Percentiles rank a stretch among this genome's conserved stretches.
These are phyloP conservation scores for Phytopythium sindhum DNA, from an alignment of 352 stramenopile species.

Conservation along the genomic window DNA sequence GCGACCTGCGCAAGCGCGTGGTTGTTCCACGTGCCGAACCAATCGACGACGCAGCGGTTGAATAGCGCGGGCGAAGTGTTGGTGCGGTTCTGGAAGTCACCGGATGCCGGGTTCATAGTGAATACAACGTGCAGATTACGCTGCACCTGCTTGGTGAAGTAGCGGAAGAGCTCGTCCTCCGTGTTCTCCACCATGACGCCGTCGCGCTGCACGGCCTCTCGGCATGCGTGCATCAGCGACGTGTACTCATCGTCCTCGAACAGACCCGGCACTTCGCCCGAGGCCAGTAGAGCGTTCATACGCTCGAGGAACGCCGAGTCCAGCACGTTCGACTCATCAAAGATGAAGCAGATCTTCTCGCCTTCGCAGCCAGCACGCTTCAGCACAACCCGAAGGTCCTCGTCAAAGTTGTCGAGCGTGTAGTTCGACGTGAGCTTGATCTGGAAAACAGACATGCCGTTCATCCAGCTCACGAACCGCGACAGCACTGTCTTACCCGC, in stretches of 20 bases:
- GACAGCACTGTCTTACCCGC: conserved; percentile 99
- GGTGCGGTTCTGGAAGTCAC: conserved; percentile 95
- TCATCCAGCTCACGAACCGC: conserved; percentile 99
- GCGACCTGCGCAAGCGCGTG: conserved; percentile 98
- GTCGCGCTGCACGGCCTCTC: conserved; percentile 92
- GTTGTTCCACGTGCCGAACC: conserved; percentile 99
- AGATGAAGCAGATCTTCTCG: conserved; percentile 99
- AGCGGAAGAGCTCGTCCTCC: conserved; percentile 93
- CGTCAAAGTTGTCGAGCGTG: conserved; percentile 99
- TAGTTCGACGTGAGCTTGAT: conserved; percentile 99
- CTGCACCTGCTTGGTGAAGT: conserved; percentile 98
- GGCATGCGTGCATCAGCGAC: conserved; percentile 94
- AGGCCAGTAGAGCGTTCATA: conserved; percentile 99
- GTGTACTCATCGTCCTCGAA: conserved; percentile 99
- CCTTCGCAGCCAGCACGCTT: conserved; percentile 96
- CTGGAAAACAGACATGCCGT: conserved; percentile 99
- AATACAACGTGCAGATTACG: conserved; percentile 99
- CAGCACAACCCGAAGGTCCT: conserved; percentile 97
- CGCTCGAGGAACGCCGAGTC: conserved; percentile 98
- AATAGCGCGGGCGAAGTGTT: conserved; percentile 99
- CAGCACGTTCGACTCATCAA: conserved; percentile 99
- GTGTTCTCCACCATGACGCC: conserved; percentile 90
- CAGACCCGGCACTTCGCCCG: conserved; percentile 98
- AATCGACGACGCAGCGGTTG: conserved; percentile 99
- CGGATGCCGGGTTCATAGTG: conserved; percentile 99